Evolutionary conservation across 352 stramenopile genomes (phyloP), one percentile per base, ranked within the genome.

Genomic region (Pythium brachiatum): DNA sequence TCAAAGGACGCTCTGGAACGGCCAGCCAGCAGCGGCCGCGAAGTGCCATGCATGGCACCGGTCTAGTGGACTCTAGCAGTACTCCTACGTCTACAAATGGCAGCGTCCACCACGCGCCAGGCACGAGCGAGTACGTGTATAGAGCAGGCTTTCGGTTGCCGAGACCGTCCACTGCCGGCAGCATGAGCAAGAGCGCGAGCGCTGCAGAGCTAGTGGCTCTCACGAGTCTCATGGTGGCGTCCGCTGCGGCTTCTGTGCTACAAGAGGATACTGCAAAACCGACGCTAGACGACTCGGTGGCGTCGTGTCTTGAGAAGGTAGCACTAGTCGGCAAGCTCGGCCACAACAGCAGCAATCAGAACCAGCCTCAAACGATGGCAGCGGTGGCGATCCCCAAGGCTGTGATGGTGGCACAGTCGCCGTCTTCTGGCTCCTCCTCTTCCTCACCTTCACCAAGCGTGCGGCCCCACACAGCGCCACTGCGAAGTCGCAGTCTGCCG

Each of bases 141-240:
- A 70, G 81, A 23, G 78, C 71, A 0, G 81, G 81, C 1, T 88
- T 90, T 54, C 78, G 81, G 1, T 66, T 90, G 41, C 78, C 81
- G 0, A 41, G 63, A 20, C 63, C 63, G 11, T 59, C 63, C 21
- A 65, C 32, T 2, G 48, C 54, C 8, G 51, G 56, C 3, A 26
- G 15, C 25, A 46, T 38, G 25, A 41, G 18, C 16, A 70, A 62
- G 16, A 65, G 41, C 2, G 43, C 48, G 0, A 62, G 38, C 5
- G 18, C 50, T 0, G 57, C 47, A 1, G 56, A 65, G 15, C 12
- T 60, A 0, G 55, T 41, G 7, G 55, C 55, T 27, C 18, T 69
- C 18, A 50, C 43, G 15, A 53, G 38, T 11, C 55, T 64, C 18
- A 57, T 69, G 26, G 46, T 58, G 3, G 39, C 47, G 18, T 46